Conservation (phyloP, 2,329 filamentous ascomycete genomes). For the Trichoderma gracile region DNA sequence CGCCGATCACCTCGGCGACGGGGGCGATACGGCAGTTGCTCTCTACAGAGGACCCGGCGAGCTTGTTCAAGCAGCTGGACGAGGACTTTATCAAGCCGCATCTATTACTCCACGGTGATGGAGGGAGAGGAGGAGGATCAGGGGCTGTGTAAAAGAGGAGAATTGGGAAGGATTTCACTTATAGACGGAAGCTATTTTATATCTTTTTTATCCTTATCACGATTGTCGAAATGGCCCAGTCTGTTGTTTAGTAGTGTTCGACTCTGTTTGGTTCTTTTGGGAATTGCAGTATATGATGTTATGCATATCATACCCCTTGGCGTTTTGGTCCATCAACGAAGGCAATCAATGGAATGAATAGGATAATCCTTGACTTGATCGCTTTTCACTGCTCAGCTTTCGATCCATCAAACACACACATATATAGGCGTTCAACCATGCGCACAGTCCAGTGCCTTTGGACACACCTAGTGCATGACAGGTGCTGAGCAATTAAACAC, state of each 20-base stretch:
- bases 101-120: conserved; percentile 73
- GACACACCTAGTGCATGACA: too few relatives aligned
- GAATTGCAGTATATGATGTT: conserved; percentile 19
- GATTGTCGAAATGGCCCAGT: too few relatives aligned
- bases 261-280: background rate
- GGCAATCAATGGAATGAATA: conserved; percentile 25
- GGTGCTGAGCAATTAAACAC: too few relatives aligned
- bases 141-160: conserved; percentile 30
- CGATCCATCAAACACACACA: too few relatives aligned
- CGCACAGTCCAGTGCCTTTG: too few relatives aligned
- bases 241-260: background rate
- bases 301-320: conserved; percentile 23
- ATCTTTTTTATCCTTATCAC: background rate
- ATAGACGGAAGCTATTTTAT: conserved; percentile 1
- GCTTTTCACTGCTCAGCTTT: too few relatives aligned
- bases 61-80: conserved; percentile 87
- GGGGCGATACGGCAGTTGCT: conserved; percentile 80
- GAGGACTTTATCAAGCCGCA: conserved; percentile 96
- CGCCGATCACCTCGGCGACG: conserved; percentile 63
- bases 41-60: conserved; percentile 82
- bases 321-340: conserved; percentile 11
- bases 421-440: too few relatives aligned
- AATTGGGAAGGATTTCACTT: background rate
- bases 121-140: conserved; percentile 33
- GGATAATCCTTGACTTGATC: background rate